A percentile compares a stretch with the other conserved stretches of the same genome.
These are phyloP conservation scores for Hypericum androsaemum DNA, from an alignment of 345 rosid genomes.

Conservation along the genomic window DNA sequence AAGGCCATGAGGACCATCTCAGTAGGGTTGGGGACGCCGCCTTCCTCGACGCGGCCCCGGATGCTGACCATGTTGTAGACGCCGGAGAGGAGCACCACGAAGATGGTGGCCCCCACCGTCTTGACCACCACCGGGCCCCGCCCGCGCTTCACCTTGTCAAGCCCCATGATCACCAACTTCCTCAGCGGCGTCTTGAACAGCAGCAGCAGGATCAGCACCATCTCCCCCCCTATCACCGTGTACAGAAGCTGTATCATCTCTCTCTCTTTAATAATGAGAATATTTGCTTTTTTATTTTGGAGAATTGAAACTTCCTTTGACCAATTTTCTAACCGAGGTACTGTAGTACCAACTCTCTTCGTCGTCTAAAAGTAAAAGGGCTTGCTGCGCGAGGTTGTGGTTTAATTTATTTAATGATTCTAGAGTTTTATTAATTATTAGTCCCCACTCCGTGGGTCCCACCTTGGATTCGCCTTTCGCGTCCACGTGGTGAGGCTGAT, in stretches of 20 bases:
- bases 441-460: too few relatives aligned
- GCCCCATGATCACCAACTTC: slow-evolving; percentile 20
- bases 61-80: slow-evolving; percentile 22
- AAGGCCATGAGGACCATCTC: slow-evolving; percentile 29
- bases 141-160: slow-evolving; percentile 25
- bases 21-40: slow-evolving; percentile 16
- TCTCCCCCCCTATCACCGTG: slow-evolving; percentile 19
- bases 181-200: slow-evolving; percentile 22
- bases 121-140: slow-evolving; percentile 24
- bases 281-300: neutral
- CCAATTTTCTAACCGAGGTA: too few relatives aligned
- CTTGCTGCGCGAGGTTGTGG: too few relatives aligned
- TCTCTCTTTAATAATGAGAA: too few relatives aligned
- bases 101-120: slow-evolving; percentile 24
- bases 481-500: too few relatives aligned
- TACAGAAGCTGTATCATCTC: slow-evolving; percentile 26
- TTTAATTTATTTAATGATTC: too few relatives aligned
- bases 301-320: neutral
- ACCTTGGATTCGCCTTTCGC: too few relatives aligned
- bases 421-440: too few relatives aligned
- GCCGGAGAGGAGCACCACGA: slow-evolving; percentile 18
- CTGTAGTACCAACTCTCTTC: too few relatives aligned
- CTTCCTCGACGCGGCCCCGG: slow-evolving; percentile 18
- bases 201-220: slow-evolving; percentile 20
- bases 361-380: too few relatives aligned